These are phyloP conservation scores for Podila minutissima DNA, from an alignment of 192 early-diverging fungal genomes.

Conservation along the genomic window DNA sequence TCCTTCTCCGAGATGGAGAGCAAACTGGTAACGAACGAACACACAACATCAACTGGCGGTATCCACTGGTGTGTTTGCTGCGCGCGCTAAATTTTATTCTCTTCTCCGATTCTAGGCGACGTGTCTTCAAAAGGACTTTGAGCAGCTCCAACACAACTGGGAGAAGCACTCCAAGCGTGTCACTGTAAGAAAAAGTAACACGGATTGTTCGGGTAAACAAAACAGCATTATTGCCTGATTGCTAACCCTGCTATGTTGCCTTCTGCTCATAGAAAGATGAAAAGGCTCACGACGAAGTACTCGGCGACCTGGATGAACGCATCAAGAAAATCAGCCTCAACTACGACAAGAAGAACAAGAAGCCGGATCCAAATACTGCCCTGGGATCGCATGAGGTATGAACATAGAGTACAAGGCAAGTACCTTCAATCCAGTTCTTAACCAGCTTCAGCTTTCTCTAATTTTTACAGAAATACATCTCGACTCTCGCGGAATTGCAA, in stretches of 20 bases:
- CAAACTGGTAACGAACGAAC: constrained; percentile 37
- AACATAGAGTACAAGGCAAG: too few relatives aligned
- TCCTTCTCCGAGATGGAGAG: constrained; percentile 48
- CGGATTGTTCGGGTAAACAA: neutral
- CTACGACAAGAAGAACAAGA: constrained; percentile 55
- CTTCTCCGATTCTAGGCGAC: constrained; percentile 25
- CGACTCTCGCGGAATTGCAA: constrained; percentile 38
- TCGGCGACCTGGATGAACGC: constrained; percentile 49
- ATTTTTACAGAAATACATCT: constrained; percentile 50
- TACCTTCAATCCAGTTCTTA: too few relatives aligned
- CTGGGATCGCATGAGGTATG: constrained; percentile 53
- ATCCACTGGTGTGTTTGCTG: too few relatives aligned
- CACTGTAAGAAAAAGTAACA: constrained; percentile 21
- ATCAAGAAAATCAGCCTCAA: constrained; percentile 52
- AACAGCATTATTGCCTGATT: neutral
- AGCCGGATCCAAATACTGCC: constrained; percentile 46
- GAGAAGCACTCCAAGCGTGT: constrained; percentile 54
- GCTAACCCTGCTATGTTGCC: too few relatives aligned
- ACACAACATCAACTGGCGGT: neutral
- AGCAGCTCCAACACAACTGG: constrained; percentile 44
- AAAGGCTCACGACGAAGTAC: constrained; percentile 41
- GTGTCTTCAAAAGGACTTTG: constrained; percentile 56
- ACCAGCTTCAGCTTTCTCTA: neutral
- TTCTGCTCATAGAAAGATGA: constrained; percentile 52
- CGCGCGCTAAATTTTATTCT: neutral